Conservation (phyloP, 257 asterid species). For the Solanum piurae region DNA sequence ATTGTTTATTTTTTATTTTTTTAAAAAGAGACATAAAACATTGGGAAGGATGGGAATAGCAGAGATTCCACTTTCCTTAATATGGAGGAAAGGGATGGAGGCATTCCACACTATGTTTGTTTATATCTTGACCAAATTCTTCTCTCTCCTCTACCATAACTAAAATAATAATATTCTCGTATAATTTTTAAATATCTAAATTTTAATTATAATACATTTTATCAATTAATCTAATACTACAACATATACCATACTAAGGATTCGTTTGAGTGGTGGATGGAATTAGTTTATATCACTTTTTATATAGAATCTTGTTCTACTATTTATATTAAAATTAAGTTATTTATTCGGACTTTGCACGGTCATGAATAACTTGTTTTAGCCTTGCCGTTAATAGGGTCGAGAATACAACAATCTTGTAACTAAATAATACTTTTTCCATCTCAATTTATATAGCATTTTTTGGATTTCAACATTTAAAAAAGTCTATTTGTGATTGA, state of each 20-base stretch:
- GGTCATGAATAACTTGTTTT: background rate
- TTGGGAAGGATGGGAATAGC: constrained; percentile 86
- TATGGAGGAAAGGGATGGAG: constrained; percentile 78
- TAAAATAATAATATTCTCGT: background rate
- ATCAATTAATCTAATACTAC: background rate
- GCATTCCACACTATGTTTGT: constrained; percentile 48
- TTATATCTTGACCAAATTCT: constrained; percentile 47
- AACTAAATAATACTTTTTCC: background rate
- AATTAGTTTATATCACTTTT: background rate
- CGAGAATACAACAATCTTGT: background rate
- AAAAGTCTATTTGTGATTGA: background rate
- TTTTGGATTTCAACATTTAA: too few species aligned
- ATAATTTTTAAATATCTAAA: background rate
- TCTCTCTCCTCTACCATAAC: constrained; percentile 8
- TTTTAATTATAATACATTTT: background rate
- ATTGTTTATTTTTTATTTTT: background rate
- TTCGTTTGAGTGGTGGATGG: background rate
- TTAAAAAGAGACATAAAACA: constrained; percentile 39
- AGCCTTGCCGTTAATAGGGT: constrained; percentile 9
- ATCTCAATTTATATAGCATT: too few species aligned
- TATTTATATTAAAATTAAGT: background rate
- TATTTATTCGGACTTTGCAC: background rate
- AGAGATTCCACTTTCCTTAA: constrained; percentile 69
- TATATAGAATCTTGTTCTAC: background rate
- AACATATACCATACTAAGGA: background rate